A percentile compares a stretch with the other conserved stretches of the same genome.
phyloP scores from a whole-genome alignment of 306 rosid species.

The Ammopiptanthus mongolicus region DNA sequence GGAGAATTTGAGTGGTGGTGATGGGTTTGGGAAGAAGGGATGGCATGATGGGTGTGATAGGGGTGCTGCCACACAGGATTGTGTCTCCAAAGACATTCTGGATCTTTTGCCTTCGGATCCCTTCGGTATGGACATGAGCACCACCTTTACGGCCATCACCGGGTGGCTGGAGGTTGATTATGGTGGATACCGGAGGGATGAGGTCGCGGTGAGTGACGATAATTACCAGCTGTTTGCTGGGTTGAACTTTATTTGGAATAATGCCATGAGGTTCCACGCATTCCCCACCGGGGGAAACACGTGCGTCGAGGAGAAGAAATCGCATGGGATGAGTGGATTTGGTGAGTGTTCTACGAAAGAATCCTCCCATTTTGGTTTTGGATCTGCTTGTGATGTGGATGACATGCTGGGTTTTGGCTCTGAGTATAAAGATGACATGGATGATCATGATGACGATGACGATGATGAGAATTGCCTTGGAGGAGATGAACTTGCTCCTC shows the following conservation, averaged over 20 bases:
- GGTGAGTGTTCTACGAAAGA: conserved; percentile 31
- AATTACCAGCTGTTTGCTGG: conserved; percentile 55
- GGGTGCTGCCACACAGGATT: conserved; percentile 51
- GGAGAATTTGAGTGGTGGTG: conserved; percentile 39
- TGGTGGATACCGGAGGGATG: conserved; percentile 43
- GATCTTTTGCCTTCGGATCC: conserved; percentile 94
- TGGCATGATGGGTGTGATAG: conserved; percentile 60
- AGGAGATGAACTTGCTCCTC: conserved; percentile 44
- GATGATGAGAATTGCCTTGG: conserved; percentile 19
- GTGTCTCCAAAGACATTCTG: conserved; percentile 64
- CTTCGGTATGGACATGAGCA: conserved; percentile 60
- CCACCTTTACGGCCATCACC: conserved; percentile 60
- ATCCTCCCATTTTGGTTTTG: conserved; percentile 26
- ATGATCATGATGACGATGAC: neutral
- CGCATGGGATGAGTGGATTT: conserved; percentile 14
- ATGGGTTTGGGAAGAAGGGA: conserved; percentile 46
- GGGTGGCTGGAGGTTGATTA: conserved; percentile 80
- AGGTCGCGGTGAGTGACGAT: conserved; percentile 32
- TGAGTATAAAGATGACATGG: conserved; percentile 19
- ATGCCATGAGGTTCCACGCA: conserved; percentile 52
- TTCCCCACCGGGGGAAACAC: conserved; percentile 28
- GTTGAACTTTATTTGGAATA: conserved; percentile 60
- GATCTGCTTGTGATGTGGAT: conserved; percentile 32
- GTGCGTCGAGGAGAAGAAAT: conserved; percentile 30
- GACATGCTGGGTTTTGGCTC: neutral